phyloP scores from a whole-genome alignment of 257 asterid genomes.

The Marsdenia floribunda region DNA sequence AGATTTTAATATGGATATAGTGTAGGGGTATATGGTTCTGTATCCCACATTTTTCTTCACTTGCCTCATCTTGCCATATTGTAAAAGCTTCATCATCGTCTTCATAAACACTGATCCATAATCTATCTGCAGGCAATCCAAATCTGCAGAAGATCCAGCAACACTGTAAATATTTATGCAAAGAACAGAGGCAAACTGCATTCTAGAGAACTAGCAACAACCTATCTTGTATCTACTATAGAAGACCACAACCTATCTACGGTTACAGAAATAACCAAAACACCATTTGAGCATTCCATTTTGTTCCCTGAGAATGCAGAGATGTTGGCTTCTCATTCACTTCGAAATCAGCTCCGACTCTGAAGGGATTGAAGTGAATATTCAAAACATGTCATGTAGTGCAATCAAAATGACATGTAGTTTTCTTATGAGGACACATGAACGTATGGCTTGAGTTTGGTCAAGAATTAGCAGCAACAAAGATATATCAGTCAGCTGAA shows the following conservation, averaged over 20 bases:
- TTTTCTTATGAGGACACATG: neutral
- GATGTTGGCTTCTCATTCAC: neutral
- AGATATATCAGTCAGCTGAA: neutral
- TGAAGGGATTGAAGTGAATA: neutral
- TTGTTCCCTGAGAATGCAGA: neutral
- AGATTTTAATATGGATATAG: neutral
- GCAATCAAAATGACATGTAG: neutral
- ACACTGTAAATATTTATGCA: neutral
- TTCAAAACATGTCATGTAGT: neutral
- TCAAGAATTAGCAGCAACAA: neutral
- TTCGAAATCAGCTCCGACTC: neutral
- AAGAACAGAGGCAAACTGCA: neutral
- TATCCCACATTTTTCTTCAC: neutral
- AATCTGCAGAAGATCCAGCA: constrained; percentile 36
- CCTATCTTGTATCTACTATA: neutral
- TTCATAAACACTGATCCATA: constrained; percentile 83
- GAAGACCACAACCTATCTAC: neutral
- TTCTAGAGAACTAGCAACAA: neutral
- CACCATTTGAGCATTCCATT: neutral
- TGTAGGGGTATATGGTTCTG: neutral
- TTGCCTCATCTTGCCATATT: constrained; percentile 82
- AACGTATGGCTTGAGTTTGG: neutral
- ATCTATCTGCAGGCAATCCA: constrained; percentile 62
- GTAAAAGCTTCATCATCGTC: constrained; percentile 77
- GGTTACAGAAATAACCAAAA: neutral